Conservation (phyloP, 2,329 filamentous ascomycete genomes). For the Aspergillus sp. region DNA sequence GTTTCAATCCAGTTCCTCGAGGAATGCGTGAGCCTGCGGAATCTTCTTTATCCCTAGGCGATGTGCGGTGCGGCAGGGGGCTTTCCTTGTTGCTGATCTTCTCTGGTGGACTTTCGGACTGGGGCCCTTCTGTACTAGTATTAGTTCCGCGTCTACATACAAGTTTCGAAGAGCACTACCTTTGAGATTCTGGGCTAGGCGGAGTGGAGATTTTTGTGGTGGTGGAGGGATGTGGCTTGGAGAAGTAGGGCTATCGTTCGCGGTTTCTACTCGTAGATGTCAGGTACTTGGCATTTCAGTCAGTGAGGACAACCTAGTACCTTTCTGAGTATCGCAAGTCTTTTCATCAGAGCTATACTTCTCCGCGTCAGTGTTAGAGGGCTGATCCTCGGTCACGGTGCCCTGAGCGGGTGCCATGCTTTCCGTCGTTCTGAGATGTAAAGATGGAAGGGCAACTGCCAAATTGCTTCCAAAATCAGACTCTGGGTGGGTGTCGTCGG, state of each 20-base stretch:
- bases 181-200: background rate
- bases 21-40: constrained; percentile 6
- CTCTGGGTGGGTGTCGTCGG: background rate
- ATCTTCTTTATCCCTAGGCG: background rate
- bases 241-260: background rate
- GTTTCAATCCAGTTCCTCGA: background rate
- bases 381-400: background rate
- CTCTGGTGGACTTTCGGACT: background rate
- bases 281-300: background rate
- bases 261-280: background rate
- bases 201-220: background rate
- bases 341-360: background rate
- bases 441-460: background rate
- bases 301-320: background rate
- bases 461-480: background rate
- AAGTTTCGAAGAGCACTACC: background rate
- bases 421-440: background rate
- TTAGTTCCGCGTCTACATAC: background rate
- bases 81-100: background rate
- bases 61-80: background rate
- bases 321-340: background rate
- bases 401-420: background rate
- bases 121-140: background rate
- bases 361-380: background rate
- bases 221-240: background rate